A percentile compares a stretch with the other conserved stretches of the same genome.
Evolutionary conservation across 495 filamentous ascomycete genomes (phyloP).

Genomic region (Hypoxylon fuscum): DNA sequence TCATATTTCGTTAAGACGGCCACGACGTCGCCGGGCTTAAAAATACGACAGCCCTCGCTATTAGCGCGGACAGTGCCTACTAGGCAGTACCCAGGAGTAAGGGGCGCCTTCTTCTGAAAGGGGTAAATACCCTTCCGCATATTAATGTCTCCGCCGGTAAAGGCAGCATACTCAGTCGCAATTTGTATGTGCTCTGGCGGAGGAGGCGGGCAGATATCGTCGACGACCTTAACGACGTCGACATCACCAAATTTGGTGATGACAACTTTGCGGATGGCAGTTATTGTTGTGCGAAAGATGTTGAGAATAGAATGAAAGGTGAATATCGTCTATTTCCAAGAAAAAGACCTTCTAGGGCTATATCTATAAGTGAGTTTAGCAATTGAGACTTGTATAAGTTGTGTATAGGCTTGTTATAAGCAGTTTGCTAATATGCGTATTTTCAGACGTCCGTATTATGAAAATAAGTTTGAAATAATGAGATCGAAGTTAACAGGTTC

Average conservation of each 20-base stretch:
- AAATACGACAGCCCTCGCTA: slow-evolving; percentile 40
- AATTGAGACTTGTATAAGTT: too few relatives aligned
- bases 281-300: slow-evolving; percentile 6
- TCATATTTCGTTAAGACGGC: slow-evolving; percentile 52
- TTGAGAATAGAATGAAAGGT: not conserved
- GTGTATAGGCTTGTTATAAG: too few relatives aligned
- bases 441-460: too few relatives aligned
- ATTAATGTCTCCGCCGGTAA: slow-evolving; percentile 53
- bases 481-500: too few relatives aligned
- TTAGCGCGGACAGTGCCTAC: slow-evolving; percentile 46
- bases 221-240: slow-evolving; percentile 44
- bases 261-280: slow-evolving; percentile 53
- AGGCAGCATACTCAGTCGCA: slow-evolving; percentile 50
- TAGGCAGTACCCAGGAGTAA: slow-evolving; percentile 55
- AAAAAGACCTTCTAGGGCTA: too few relatives aligned
- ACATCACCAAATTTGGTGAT: slow-evolving; percentile 49
- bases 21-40: slow-evolving; percentile 47
- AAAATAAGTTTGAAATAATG: too few relatives aligned
- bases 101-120: slow-evolving; percentile 48
- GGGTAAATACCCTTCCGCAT: slow-evolving; percentile 56
- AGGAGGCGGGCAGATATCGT: slow-evolving; percentile 42
- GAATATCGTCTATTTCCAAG: not conserved
- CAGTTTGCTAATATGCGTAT: too few relatives aligned
- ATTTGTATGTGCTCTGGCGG: slow-evolving; percentile 50
- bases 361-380: too few relatives aligned